Evolutionary conservation across 2,329 filamentous ascomycete species (phyloP).

Genomic region (Apiospora marii): DNA sequence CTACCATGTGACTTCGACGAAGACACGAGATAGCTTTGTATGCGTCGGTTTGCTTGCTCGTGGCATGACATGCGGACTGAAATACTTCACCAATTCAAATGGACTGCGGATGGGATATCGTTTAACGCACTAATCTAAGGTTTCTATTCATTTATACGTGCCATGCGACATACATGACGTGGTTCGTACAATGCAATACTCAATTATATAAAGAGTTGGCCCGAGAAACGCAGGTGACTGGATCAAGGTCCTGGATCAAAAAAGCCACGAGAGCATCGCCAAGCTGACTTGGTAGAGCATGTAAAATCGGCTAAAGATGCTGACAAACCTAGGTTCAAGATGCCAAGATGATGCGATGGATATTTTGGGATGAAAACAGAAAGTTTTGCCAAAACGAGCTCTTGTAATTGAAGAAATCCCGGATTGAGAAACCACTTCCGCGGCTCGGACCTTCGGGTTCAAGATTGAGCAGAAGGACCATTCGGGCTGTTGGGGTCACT

Average conservation of each 20-base stretch:
- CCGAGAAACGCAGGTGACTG: too few relatives aligned
- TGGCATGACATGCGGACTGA: background rate
- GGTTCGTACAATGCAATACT: too few relatives aligned
- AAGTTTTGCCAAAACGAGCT: background rate
- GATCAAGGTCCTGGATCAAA: background rate
- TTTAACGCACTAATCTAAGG: too few relatives aligned
- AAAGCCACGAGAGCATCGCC: background rate
- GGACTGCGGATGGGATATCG: too few relatives aligned
- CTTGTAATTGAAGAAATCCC: background rate
- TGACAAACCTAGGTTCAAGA: background rate
- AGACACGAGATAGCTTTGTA: too few relatives aligned
- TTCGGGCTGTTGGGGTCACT: background rate
- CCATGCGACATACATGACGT: too few relatives aligned
- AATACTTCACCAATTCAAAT: background rate
- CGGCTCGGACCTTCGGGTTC: background rate
- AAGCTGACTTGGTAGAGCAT: background rate
- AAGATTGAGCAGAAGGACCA: background rate
- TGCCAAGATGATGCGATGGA: background rate
- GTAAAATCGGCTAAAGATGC: too few relatives aligned
- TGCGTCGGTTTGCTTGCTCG: background rate
- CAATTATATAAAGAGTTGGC: too few relatives aligned
- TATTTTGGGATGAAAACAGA: background rate
- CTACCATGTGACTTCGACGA: background rate
- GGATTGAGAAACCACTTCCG: slow-evolving; percentile 10
- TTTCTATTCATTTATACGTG: too few relatives aligned